A percentile compares a stretch with the other conserved stretches of the same genome.
phyloP scores from a whole-genome alignment of 768 basidiomycete genomes.

The Leucocoprinus birnbaumii region DNA sequence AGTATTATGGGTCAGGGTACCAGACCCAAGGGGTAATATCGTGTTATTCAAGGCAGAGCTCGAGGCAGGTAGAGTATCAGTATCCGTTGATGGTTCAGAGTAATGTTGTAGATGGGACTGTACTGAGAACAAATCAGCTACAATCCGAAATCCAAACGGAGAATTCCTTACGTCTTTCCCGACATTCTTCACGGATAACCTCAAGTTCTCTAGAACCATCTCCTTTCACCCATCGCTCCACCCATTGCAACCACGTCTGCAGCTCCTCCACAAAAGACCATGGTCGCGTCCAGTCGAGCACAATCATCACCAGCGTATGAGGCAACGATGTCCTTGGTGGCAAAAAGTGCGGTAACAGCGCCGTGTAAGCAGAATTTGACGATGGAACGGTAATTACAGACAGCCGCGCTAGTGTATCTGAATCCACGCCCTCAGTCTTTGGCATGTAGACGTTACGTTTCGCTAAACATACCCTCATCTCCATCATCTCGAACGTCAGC shows the following conservation, averaged over 20 bases:
- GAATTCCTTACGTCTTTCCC: constrained; percentile 61
- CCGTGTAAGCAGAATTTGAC: constrained; percentile 63
- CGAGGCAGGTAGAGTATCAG: constrained; percentile 59
- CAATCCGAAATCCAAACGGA: constrained; percentile 3
- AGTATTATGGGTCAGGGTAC: constrained; percentile 83
- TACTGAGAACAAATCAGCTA: constrained; percentile 42
- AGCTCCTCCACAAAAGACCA: constrained; percentile 89
- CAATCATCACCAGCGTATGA: constrained; percentile 78
- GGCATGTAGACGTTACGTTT: neutral
- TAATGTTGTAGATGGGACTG: constrained; percentile 91
- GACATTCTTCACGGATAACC: constrained; percentile 74
- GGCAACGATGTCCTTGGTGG: constrained; percentile 65
- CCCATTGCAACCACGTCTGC: constrained; percentile 80
- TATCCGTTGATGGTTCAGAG: constrained; percentile 58
- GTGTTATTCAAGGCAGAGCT: constrained; percentile 62
- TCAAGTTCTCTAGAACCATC: constrained; percentile 70
- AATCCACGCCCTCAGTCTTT: constrained; percentile 3
- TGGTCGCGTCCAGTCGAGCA: constrained; percentile 93
- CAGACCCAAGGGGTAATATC: constrained; percentile 79
- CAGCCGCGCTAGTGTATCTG: constrained; percentile 85
- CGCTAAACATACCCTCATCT: constrained; percentile 73
- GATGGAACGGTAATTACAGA: constrained; percentile 93
- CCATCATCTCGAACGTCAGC: constrained; percentile 88
- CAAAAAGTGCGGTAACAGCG: constrained; percentile 75
- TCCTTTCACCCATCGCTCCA: constrained; percentile 76